Percentiles rank a stretch among this genome's conserved stretches.
Conservation (phyloP, 208 protist species). For the Acanthamoeba divionensis region DNA sequence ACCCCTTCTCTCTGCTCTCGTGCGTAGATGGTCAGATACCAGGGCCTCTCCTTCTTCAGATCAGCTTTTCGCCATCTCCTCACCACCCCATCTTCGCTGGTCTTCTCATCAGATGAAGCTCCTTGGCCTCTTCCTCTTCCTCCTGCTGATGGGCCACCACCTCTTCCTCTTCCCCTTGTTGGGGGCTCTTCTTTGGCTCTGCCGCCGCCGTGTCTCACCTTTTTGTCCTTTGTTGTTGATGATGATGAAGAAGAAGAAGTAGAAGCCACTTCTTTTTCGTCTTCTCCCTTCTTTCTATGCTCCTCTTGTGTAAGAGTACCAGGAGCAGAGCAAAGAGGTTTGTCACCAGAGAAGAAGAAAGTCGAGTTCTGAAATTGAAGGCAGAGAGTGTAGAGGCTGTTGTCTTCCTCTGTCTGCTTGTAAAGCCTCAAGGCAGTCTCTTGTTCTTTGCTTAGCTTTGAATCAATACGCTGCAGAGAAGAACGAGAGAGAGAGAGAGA, state of each 20-base stretch:
- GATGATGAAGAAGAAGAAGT: not conserved
- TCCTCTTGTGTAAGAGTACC: not conserved
- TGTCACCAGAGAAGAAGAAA: not conserved
- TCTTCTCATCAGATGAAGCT: not conserved
- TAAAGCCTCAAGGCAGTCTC: not conserved
- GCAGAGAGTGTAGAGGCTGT: slow-evolving; percentile 26
- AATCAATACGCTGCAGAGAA: not conserved
- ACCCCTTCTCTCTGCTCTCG: too few relatives aligned
- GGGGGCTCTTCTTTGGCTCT: not conserved
- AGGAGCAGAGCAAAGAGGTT: not conserved
- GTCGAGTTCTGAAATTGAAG: not conserved
- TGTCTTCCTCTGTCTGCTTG: not conserved
- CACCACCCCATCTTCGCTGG: not conserved
- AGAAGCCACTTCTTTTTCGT: too few relatives aligned
- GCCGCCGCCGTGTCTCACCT: not conserved
- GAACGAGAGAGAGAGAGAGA: not conserved
- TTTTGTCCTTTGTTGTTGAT: not conserved
- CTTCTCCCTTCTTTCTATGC: too few relatives aligned
- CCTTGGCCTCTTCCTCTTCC: not conserved
- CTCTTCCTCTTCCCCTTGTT: not conserved
- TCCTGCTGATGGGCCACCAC: not conserved
- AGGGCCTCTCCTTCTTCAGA: slow-evolving; percentile 14
- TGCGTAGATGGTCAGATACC: not conserved
- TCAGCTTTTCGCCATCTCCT: not conserved
- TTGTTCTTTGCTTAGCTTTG: not conserved